Base-by-base conservation (phyloP, 805 yeast species). In the Candida xyloterini region DNA sequence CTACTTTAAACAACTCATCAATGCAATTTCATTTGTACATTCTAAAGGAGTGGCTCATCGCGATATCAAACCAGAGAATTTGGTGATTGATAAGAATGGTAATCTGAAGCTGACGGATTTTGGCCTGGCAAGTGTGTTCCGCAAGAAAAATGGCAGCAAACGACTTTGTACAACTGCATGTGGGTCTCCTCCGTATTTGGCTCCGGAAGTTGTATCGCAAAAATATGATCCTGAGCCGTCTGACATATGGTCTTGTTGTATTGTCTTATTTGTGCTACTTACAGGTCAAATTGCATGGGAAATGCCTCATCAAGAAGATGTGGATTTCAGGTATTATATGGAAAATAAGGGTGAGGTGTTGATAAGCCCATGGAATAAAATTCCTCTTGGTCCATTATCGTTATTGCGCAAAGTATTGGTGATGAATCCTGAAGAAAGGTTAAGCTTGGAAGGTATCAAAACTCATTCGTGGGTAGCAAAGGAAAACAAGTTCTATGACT, bases 111-210 rank as follows among this genome's bases (percentile, higher is more conserved):
- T 84, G n/a, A 80, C 87, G 0, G 93, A 84, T 60, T 84, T 84
- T 62, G 93, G 93, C 0, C 62, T 84, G 11, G 88, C 90, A 0
- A 72, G 79, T 22, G 76, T 78, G 7, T 81, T 71, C 52, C 70
- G 65, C 46, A 71, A 73, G 29, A 68, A 65, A 27, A 59, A 57
- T 11, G 84, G 83, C 2, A 57, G 67, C 4, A 66, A 65, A 34
- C 59, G 79, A 42, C 40, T 68, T 33, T 71, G 79, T 27, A 56
- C 62, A 16, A 73, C 79, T 21, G 71, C 81, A 23, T 76, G 88
- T 58, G 84, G 91, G 0, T 79, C 85, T 1, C 84, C 86, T 1
- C 90, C 89, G 5, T 84, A 84, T 54, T 74, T 81, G 67, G 91
- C 93, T 1, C 93, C 93, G 2, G 93, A 84, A 51, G 72, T 84